Conservation (phyloP, 441 rosid species). For the Hura crepitans region DNA sequence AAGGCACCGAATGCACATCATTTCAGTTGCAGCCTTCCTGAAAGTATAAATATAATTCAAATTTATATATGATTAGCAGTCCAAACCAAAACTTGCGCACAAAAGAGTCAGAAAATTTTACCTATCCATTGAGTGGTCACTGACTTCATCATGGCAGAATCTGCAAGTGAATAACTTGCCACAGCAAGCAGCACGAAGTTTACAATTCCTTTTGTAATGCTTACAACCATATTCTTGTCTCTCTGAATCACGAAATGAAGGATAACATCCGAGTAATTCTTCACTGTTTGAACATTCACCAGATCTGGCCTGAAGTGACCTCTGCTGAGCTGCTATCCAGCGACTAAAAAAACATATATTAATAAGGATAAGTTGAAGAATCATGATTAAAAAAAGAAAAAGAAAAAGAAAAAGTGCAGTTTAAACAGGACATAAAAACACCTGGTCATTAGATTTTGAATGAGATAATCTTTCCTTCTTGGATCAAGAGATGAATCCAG, state of each 20-base stretch:
- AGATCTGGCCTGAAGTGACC: constrained; percentile 41
- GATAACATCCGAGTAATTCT: constrained; percentile 48
- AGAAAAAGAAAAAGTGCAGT: constrained; percentile 1
- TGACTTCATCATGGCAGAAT: constrained; percentile 91
- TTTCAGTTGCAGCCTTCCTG: constrained; percentile 90
- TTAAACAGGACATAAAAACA: constrained; percentile 17
- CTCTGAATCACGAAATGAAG: constrained; percentile 70
- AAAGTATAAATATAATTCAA: constrained; percentile 21
- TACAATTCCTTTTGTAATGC: constrained; percentile 92
- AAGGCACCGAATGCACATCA: constrained; percentile 96
- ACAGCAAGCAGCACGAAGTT: constrained; percentile 87
- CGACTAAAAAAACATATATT: constrained; percentile 50
- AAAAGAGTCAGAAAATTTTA: constrained; percentile 27
- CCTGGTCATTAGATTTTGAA: constrained; percentile 84
- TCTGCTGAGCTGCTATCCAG: constrained; percentile 87
- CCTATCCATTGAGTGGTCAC: constrained; percentile 95
- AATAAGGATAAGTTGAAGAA: constrained; percentile 15
- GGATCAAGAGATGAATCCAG: constrained; percentile 80
- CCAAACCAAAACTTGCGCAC: constrained; percentile 16
- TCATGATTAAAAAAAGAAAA: constrained; percentile 1
- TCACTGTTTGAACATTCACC: constrained; percentile 50
- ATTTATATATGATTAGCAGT: constrained; percentile 15
- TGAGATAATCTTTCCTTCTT: constrained; percentile 70
- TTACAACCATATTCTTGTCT: constrained; percentile 74
- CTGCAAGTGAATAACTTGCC: constrained; percentile 79